Evolutionary conservation across 2,329 filamentous ascomycete species (phyloP).

Genomic region (Neocucurbitaria cava): DNA sequence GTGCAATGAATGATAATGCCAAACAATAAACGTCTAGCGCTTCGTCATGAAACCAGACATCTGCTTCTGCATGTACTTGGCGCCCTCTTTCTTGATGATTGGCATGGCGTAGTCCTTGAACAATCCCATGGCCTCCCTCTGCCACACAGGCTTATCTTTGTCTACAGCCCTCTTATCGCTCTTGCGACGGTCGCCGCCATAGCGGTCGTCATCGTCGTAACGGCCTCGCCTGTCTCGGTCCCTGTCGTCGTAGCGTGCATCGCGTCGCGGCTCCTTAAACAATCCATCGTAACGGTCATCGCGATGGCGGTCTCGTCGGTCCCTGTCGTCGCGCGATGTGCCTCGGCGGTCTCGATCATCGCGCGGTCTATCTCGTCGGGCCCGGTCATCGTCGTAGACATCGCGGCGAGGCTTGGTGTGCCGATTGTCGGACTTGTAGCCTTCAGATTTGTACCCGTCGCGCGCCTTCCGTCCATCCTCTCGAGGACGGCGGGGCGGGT

Average conservation of each 20-base stretch:
- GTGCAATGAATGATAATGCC: background rate
- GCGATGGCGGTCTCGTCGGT: conserved; percentile 17
- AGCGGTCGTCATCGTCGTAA: conserved; percentile 22
- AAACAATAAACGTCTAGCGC: conserved; percentile 3
- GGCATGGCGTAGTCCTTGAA: conserved; percentile 44
- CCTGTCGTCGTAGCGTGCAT: conserved; percentile 22
- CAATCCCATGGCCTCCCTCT: conserved; percentile 40
- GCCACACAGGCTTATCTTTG: conserved; percentile 36
- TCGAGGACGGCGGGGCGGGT: conserved; percentile 21
- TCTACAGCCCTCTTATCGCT: conserved; percentile 16
- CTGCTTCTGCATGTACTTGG: conserved; percentile 40
- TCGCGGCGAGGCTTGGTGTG: background rate
- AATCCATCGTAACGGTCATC: conserved; percentile 28
- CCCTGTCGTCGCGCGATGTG: conserved; percentile 17
- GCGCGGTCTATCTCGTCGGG: conserved; percentile 24
- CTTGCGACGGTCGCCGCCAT: conserved; percentile 17
- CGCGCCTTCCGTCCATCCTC: conserved; percentile 21
- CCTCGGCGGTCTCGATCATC: conserved; percentile 18
- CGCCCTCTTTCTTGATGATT: conserved; percentile 42
- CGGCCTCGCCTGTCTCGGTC: conserved; percentile 15
- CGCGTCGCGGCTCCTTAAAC: conserved; percentile 20
- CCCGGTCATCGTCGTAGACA: conserved; percentile 25
- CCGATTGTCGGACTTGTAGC: conserved; percentile 18
- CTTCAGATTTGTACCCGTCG: conserved; percentile 33
- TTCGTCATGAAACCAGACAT: conserved; percentile 29